A percentile compares a stretch with the other conserved stretches of the same genome.
phyloP scores from a whole-genome alignment of 768 basidiomycete genomes.

The Krasilnikovozyma curviuscula region DNA sequence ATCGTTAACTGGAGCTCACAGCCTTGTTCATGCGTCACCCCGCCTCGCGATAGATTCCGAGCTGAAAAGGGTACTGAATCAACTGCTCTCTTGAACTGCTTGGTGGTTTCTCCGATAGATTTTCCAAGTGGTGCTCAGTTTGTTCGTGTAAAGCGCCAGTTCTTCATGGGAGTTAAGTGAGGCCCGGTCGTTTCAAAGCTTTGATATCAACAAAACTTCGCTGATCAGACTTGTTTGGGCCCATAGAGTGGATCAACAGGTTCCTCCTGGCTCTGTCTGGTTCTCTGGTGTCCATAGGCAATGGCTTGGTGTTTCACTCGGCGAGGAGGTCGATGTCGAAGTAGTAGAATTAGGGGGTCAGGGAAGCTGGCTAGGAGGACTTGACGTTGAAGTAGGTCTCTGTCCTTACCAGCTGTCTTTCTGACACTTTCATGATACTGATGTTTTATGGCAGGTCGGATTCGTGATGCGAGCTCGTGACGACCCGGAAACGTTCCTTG shows the following conservation, averaged over 20 bases:
- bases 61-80: conserved; percentile 8
- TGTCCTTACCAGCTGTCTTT: not conserved
- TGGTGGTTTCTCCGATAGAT: conserved; percentile 4
- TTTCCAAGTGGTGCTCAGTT: conserved; percentile 1
- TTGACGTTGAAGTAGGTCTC: conserved; percentile 48
- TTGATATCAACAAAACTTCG: not conserved
- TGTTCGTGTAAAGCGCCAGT: conserved; percentile 8
- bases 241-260: conserved; percentile 26
- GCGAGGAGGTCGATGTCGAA: conserved; percentile 57
- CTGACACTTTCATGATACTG: not conserved
- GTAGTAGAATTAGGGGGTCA: conserved; percentile 33
- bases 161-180: conserved; percentile 5
- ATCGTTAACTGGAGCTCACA: no score
- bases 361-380: conserved; percentile 45
- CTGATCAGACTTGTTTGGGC: not conserved
- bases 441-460: conserved; percentile 23
- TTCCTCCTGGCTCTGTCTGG: conserved; percentile 53
- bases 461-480: conserved; percentile 29
- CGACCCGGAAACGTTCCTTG: conserved; percentile 47
- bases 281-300: conserved; percentile 58
- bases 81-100: conserved; percentile 8
- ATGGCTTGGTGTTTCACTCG: conserved; percentile 75
- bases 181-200: not conserved
- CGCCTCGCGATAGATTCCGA: no score
- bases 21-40: no score